Base-by-base conservation (phyloP, 148 eudicot species). In the Heliosperma pusillum region DNA sequence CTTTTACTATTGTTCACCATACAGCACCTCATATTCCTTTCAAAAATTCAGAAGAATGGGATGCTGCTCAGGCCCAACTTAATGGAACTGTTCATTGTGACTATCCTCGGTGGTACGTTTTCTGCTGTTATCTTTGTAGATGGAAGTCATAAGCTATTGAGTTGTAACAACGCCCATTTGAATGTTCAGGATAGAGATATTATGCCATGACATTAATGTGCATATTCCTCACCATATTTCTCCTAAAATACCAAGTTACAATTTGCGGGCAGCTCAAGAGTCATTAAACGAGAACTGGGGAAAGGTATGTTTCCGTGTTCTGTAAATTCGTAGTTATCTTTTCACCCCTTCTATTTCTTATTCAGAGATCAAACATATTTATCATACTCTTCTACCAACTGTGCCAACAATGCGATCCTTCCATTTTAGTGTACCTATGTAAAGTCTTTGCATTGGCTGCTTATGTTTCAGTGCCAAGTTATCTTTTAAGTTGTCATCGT, bases 1-100 rank as follows among this genome's bases (percentile, higher is more conserved):
- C 97, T 66, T 94, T 94, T 80, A 91, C 97, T 19, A 94, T 91
- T 80, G 96, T 94, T 53, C 98, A 94, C 83, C 97, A 94, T 74
- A 94, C 97, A 12, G 96, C 98, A 13, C 98, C 98, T 55, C 98
- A 94, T 83, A 94, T 94, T 77, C 98, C 98, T 24, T 91, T 90
- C 66, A 91, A 87, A 78, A 12, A 82, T 70, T 83, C 93, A 3
- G 80, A 85, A 2, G 88, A 91, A 60, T 94, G 98, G 97, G 89
- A 89, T 83, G 97, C 96, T 55, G 98, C 98, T 69, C 90, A 83
- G 77, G 98, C 97, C 64, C 98, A 94, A 83, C 97, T 94, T 60
- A 90, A 84, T 70, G 97, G 98, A 74, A 94, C 97, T 3, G 98
- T 94, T 70, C 98, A 94, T 58, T 94, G 97, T 70, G 97, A 89